Percentiles rank a stretch among this genome's conserved stretches.
These are phyloP conservation scores for Pichia cactophila DNA, from an alignment of 1,139 yeast species.

Conservation along the genomic window DNA sequence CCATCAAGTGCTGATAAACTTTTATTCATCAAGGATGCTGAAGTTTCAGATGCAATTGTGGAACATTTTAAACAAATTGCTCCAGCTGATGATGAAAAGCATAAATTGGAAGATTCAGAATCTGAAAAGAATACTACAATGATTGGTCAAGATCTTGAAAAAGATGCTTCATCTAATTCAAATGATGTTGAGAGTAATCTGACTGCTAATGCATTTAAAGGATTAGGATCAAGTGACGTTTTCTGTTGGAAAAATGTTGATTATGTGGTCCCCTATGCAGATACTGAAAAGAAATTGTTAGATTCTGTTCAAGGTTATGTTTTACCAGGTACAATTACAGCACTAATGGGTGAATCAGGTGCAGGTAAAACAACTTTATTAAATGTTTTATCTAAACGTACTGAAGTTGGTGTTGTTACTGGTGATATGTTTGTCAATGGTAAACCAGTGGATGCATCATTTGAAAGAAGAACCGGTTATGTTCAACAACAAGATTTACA, in stretches of 20 bases:
- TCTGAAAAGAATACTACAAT: neutral
- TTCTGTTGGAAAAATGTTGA: slow-evolving; percentile 40
- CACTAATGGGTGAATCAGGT: slow-evolving; percentile 63
- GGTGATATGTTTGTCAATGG: slow-evolving; percentile 49
- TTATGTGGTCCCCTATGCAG: slow-evolving; percentile 36
- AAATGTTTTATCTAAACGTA: slow-evolving; percentile 46
- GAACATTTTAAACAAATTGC: slow-evolving; percentile 2
- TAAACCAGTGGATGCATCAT: slow-evolving; percentile 33
- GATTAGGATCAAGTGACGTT: slow-evolving; percentile 26
- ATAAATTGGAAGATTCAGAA: neutral
- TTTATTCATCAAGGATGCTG: slow-evolving; percentile 19
- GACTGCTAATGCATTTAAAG: neutral
- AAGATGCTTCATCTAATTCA: neutral
- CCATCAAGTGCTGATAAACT: slow-evolving; percentile 20
- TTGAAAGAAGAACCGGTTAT: slow-evolving; percentile 46
- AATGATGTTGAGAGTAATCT: neutral
- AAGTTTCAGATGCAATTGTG: slow-evolving; percentile 5
- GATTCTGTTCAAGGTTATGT: slow-evolving; percentile 48
- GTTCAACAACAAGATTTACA: slow-evolving; percentile 54
- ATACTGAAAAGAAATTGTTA: slow-evolving; percentile 29
- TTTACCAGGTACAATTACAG: slow-evolving; percentile 48
- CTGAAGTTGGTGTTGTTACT: slow-evolving; percentile 41
- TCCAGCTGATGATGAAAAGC: slow-evolving; percentile 1
- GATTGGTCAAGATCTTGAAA: neutral
- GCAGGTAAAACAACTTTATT: slow-evolving; percentile 61